Conservation (phyloP, 306 rosid species). For the Gynostemma pentaphyllum region DNA sequence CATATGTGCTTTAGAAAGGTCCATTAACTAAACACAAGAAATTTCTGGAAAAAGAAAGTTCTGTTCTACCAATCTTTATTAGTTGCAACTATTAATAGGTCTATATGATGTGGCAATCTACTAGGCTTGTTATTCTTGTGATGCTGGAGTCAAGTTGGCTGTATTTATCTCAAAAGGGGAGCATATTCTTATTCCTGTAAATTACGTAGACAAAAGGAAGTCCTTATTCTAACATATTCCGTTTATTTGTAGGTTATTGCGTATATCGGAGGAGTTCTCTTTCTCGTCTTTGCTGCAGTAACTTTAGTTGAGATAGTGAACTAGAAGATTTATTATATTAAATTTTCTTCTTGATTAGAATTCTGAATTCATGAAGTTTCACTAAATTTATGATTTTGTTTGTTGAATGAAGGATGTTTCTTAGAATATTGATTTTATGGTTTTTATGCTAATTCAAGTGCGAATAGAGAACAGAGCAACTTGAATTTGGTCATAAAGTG, state of each 20-base stretch:
- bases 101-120: slow-evolving; percentile 5
- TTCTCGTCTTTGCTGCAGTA: slow-evolving; percentile 78
- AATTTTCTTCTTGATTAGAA: neutral
- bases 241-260: slow-evolving; percentile 62
- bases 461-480: neutral
- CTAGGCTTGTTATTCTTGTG: slow-evolving; percentile 5
- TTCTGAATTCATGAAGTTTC: too few species aligned
- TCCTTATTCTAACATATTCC: slow-evolving; percentile 1
- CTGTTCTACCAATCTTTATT: neutral
- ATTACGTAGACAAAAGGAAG: neutral
- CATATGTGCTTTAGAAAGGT: slow-evolving; percentile 6
- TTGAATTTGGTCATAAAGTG: slow-evolving; percentile 1
- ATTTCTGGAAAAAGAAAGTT: slow-evolving; percentile 1
- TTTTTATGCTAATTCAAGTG: neutral
- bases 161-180: slow-evolving; percentile 3
- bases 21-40: slow-evolving; percentile 12
- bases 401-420: neutral
- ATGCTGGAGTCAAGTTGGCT: slow-evolving; percentile 7
- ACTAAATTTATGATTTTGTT: neutral
- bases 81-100: neutral
- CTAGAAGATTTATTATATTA: slow-evolving; percentile 13
- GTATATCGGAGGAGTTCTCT: slow-evolving; percentile 81
- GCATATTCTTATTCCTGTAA: slow-evolving; percentile 5
- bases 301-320: slow-evolving; percentile 60
- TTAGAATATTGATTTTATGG: neutral